Percentiles rank a stretch among this genome's conserved stretches.
phyloP scores from a whole-genome alignment of 768 basidiomycete species.

The Amanita molliuscula region DNA sequence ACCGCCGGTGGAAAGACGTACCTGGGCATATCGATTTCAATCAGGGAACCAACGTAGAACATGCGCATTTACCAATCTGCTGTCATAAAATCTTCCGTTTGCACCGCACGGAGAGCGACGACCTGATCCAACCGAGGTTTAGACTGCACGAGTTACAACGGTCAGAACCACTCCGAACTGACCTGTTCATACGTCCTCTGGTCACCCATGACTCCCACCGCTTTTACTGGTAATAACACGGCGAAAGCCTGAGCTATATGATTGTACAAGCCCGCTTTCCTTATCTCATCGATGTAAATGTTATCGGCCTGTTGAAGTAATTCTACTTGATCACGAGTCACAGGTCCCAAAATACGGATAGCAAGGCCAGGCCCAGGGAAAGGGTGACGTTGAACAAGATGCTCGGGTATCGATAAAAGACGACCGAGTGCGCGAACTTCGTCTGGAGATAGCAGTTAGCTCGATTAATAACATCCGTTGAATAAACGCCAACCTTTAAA shows the following conservation, averaged over 20 bases:
- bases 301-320: constrained; percentile 86
- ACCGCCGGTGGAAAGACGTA: constrained; percentile 93
- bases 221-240: constrained; percentile 87
- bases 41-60: constrained; percentile 34
- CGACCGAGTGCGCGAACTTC: constrained; percentile 92
- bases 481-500: constrained; percentile 76
- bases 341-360: constrained; percentile 94
- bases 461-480: neutral
- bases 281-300: constrained; percentile 98
- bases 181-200: constrained; percentile 93
- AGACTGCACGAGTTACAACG: too few relatives aligned
- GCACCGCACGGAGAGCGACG: constrained; percentile 88
- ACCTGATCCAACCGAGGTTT: constrained; percentile 37
- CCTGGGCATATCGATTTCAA: constrained; percentile 66
- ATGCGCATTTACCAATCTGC: constrained; percentile 75
- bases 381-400: constrained; percentile 92
- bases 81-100: constrained; percentile 99
- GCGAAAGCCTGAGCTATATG: constrained; percentile 96
- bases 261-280: constrained; percentile 84
- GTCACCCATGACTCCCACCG: constrained; percentile 98
- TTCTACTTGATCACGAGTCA: constrained; percentile 86
- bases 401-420: constrained; percentile 83
- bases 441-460: constrained; percentile 37
- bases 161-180: constrained; percentile 9
- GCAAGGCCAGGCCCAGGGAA: constrained; percentile 98